Conservation (phyloP, 306 rosid genomes). For the Glycyrrhiza uralensis region DNA sequence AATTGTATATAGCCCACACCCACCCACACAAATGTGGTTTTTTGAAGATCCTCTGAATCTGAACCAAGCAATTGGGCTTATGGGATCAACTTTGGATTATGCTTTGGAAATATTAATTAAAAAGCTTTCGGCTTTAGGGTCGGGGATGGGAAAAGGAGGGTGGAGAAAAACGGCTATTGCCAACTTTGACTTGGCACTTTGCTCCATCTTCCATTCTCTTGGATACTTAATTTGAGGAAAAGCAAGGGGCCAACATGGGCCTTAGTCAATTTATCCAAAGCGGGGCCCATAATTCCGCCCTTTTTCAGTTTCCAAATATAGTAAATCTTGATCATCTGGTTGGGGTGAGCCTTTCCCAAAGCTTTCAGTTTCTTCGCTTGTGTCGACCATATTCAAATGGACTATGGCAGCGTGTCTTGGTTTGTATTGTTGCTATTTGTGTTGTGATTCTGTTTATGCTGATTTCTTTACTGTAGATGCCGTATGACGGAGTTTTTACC, state of each 20-base stretch:
- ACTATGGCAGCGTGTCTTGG: no score
- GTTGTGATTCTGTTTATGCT: no score
- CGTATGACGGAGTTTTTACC: no score
- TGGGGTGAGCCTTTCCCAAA: slow-evolving; percentile 21
- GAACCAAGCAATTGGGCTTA: slow-evolving; percentile 18
- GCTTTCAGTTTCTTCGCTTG: slow-evolving; percentile 15
- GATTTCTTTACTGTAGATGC: no score
- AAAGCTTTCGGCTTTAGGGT: neutral
- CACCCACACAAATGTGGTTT: neutral
- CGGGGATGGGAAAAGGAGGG: neutral
- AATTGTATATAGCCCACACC: slow-evolving; percentile 15
- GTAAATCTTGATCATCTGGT: slow-evolving; percentile 18
- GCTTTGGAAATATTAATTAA: neutral
- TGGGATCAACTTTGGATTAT: neutral
- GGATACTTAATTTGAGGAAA: slow-evolving; percentile 28
- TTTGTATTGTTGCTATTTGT: no score
- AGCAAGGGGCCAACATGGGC: slow-evolving; percentile 22
- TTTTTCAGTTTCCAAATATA: slow-evolving; percentile 28
- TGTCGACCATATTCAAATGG: slow-evolving; percentile 16
- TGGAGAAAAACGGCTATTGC: slow-evolving; percentile 16
- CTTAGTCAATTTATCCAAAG: neutral
- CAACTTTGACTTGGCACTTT: neutral
- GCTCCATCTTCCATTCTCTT: neutral
- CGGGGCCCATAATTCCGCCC: slow-evolving; percentile 8
- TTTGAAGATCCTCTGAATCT: neutral